Evolutionary conservation across 2,329 filamentous ascomycete species (phyloP), one percentile per base, ranked within the genome.

Genomic region (Monosporascus sp.): DNA sequence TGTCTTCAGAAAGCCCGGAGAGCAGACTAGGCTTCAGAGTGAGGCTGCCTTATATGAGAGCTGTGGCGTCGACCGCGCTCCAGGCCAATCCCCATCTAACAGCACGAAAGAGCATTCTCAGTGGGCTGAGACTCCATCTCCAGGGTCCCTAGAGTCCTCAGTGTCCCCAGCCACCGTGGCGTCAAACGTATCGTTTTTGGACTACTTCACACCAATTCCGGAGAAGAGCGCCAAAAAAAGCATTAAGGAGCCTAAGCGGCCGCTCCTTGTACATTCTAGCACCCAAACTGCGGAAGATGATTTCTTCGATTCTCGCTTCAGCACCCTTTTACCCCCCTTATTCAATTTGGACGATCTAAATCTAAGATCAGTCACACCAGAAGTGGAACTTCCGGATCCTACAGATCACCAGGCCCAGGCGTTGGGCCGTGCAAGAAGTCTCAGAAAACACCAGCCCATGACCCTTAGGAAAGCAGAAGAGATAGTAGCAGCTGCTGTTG

Each of bases 401-500:
- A 55, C 66, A 41, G 72, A 75, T 57, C 58, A 66, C 53, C 59
- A 68, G 60, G 74, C 66, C 59, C 68, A 70, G 54, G 64, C 70
- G 51, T 64, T 77, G 51, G 72, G 67, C 47, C 65, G 74, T 46
- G 71, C 69, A 22, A 72, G 68, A 51, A 77, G 72, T 47, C 60
- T 79, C 18, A 72, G 71, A 51, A 74, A 73, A 50, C 74, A 74
- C 57, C 71, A 74, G 51, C 75, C 71, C 53, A 67, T 73, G 53
- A 71, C 71, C n/a, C 66, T 77, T 36, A 72, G 70, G 38, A 67
- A 74, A 17, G 75, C 74, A 17, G 78, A 82, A 62, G 80, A 82
- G 53, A 73, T 75, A 36, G 67, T 81, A 34, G 79, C 79, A 36
- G 75, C 79, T 36, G 79, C 76, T 15, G 79, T 81, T 24, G 72